phyloP scores from a whole-genome alignment of 306 rosid species.

The Boehmeria nivea region DNA sequence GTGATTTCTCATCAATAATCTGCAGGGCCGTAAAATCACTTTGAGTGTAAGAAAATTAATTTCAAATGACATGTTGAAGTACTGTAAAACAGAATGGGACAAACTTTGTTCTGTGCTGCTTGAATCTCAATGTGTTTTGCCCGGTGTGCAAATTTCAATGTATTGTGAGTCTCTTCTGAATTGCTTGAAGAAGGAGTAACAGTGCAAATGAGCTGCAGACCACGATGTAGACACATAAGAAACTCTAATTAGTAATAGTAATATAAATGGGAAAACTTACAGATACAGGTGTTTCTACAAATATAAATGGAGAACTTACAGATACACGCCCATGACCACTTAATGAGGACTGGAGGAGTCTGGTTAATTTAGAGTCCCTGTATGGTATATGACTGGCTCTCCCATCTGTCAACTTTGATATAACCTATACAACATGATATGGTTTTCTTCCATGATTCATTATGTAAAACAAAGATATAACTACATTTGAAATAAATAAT shows the following conservation, averaged over 20 bases:
- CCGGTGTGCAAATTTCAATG: slow-evolving; percentile 95
- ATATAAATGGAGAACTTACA: slow-evolving; percentile 52
- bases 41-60: slow-evolving; percentile 12
- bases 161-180: slow-evolving; percentile 93
- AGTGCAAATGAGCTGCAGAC: slow-evolving; percentile 88
- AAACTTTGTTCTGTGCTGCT: slow-evolving; percentile 89
- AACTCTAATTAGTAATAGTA: too few species aligned
- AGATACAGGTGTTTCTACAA: neutral
- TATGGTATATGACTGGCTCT: slow-evolving; percentile 90
- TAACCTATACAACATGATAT: slow-evolving; percentile 56
- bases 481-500: slow-evolving; percentile 1
- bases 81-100: slow-evolving; percentile 3
- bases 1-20: slow-evolving; percentile 99
- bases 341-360: slow-evolving; percentile 91
- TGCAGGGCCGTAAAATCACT: slow-evolving; percentile 33
- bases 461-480: neutral
- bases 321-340: slow-evolving; percentile 98
- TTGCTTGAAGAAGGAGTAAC: slow-evolving; percentile 98
- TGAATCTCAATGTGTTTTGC: slow-evolving; percentile 95
- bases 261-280: slow-evolving; percentile 49
- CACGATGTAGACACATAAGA: slow-evolving; percentile 19
- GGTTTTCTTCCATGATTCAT: slow-evolving; percentile 17
- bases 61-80: neutral
- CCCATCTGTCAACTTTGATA: slow-evolving; percentile 89
- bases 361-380: slow-evolving; percentile 93